These are phyloP conservation scores for Leucocoprinus sp. DNA, from an alignment of 768 basidiomycete species.

Conservation along the genomic window DNA sequence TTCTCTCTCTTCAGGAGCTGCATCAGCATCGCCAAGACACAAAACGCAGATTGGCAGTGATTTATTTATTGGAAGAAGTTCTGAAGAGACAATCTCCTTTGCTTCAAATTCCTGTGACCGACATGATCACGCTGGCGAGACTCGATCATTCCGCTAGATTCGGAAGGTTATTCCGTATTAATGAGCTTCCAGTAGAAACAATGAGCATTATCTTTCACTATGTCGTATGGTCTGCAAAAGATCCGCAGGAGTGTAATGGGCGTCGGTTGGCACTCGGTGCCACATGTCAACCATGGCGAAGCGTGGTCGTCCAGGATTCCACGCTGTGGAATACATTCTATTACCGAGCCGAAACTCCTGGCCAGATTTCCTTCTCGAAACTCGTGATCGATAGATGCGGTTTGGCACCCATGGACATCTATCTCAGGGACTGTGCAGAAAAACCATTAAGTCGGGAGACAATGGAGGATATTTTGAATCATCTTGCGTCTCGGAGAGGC, in stretches of 20 bases:
- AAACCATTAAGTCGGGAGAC: slow-evolving; percentile 30
- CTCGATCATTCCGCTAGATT: slow-evolving; percentile 24
- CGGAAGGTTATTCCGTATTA: slow-evolving; percentile 42
- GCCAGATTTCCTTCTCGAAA: slow-evolving; percentile 33
- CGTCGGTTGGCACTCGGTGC: slow-evolving; percentile 45
- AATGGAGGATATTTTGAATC: slow-evolving; percentile 42
- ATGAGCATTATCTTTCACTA: slow-evolving; percentile 55
- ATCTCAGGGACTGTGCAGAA: slow-evolving; percentile 38
- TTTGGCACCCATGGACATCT: slow-evolving; percentile 47
- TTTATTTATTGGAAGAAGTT: slow-evolving; percentile 15
- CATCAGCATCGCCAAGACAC: slow-evolving; percentile 10
- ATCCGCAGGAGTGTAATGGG: slow-evolving; percentile 25
- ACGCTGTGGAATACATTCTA: slow-evolving; percentile 60
- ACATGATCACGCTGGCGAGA: slow-evolving; percentile 25
- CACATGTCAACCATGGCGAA: slow-evolving; percentile 52
- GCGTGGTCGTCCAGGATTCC: slow-evolving; percentile 35
- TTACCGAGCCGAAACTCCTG: slow-evolving; percentile 40
- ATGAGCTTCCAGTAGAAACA: slow-evolving; percentile 59
- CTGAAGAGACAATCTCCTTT: slow-evolving; percentile 4
- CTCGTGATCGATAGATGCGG: slow-evolving; percentile 54
- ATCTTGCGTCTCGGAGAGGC: slow-evolving; percentile 42
- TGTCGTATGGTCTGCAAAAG: slow-evolving; percentile 43
- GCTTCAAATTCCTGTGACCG: slow-evolving; percentile 12
- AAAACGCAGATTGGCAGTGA: slow-evolving; percentile 11
- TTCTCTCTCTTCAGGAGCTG: slow-evolving; percentile 11